These are phyloP conservation scores for Trichophyton verrucosum DNA, from an alignment of 2,329 filamentous ascomycete species.

Conservation along the genomic window DNA sequence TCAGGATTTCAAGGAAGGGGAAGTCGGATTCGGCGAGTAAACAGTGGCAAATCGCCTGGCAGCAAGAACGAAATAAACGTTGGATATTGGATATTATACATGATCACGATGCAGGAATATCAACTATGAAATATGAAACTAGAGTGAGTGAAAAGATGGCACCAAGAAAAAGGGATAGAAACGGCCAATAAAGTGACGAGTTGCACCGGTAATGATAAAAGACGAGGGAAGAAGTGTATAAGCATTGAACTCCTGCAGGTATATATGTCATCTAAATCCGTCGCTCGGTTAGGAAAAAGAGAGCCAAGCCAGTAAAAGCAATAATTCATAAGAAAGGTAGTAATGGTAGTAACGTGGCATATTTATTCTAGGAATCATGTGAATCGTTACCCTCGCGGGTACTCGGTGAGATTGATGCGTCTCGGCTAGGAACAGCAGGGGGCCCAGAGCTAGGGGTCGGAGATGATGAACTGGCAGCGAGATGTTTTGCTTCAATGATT, in stretches of 20 bases:
- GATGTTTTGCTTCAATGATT: conserved; percentile 28
- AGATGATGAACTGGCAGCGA: conserved; percentile 12
- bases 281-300: neutral
- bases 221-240: neutral
- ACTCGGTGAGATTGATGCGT: neutral
- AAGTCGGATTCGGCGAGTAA: neutral
- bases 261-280: conserved; percentile 2
- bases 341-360: neutral
- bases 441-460: conserved; percentile 3
- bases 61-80: neutral
- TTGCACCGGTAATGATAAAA: neutral
- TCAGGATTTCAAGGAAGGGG: neutral
- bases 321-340: neutral
- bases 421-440: neutral
- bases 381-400: neutral
- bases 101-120: neutral
- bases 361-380: neutral
- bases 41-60: neutral
- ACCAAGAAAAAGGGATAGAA: neutral
- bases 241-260: neutral
- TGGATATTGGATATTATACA: neutral
- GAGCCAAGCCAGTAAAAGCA: neutral
- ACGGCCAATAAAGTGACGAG: neutral
- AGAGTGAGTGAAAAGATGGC: neutral
- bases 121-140: neutral